Evolutionary conservation across 2,329 filamentous ascomycete genomes (phyloP), one percentile per base, ranked within the genome.

Genomic region (Harringtonia aguacate): DNA sequence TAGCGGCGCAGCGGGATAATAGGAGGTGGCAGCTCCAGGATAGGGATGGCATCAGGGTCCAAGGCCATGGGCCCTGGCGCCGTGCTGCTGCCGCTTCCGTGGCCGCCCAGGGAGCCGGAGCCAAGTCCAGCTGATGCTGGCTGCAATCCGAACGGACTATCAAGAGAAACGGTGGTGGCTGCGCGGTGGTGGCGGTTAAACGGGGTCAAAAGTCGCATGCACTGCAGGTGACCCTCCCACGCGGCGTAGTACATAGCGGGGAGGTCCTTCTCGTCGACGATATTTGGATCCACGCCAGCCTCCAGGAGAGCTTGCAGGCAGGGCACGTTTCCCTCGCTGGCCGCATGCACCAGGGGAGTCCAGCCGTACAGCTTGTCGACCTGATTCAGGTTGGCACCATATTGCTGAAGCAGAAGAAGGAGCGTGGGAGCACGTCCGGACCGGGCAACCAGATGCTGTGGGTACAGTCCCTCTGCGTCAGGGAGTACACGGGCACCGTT

Each of bases 191-290:
- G 30, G 17, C n/a, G 3, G 57, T 73, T 73, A 53, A 69, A 70
- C 2, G 80, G 77, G 5, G 81, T 81, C 28, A 98, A 75, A 8
- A 95, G 72, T 56, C 83, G 81, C 85, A 98, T 95, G 65, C 92
- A 97, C 56, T 90, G 84, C 44, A 97, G 66, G 58, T 97, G 86
- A 0, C 92, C 92, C 65, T 98, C 92, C 92, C 92, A 98, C 0
- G 88, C 90, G 14, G 92, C 92, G 62, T 98, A 98, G 63, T 98
- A 98, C 81, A 97, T 88, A 24, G 92, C 89, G 3, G 89, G 87
- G 4, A 97, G 73, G 15, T 81, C 83, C 59, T 97, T 98, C 64
- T 98, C 92, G 57, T 98, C 92, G 36, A 86, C 66, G 44, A 88
- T 84, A 51, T 81, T 81, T 1, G 84, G 76, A 55, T 94, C 79